Evolutionary conservation across 371 early-diverging fungal species (phyloP).

Genomic region (Lichtheimia corymbifera): DNA sequence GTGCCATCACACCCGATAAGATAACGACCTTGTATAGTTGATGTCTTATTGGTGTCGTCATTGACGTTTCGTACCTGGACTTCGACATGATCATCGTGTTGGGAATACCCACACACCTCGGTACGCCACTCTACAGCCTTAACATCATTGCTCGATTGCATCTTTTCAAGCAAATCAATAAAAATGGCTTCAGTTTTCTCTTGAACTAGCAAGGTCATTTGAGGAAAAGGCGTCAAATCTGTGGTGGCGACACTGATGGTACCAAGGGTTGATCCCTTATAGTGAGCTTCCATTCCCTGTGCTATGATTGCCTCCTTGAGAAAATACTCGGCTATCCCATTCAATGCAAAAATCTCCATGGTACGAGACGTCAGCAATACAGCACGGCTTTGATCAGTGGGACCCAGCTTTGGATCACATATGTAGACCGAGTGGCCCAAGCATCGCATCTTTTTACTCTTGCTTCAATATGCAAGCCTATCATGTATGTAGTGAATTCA

Average conservation of each 20-base stretch:
- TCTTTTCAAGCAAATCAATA: background rate
- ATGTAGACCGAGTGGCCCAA: slow-evolving; percentile 39
- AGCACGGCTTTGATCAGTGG: slow-evolving; percentile 45
- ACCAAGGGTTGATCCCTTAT: slow-evolving; percentile 17
- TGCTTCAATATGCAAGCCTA: background rate
- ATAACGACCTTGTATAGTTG: slow-evolving; percentile 20
- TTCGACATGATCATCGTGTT: slow-evolving; percentile 27
- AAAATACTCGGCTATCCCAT: slow-evolving; percentile 23
- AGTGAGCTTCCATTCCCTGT: slow-evolving; percentile 23
- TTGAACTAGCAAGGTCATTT: slow-evolving; percentile 34
- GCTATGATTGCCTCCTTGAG: slow-evolving; percentile 20
- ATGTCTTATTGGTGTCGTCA: background rate
- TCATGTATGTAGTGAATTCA: background rate
- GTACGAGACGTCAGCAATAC: slow-evolving; percentile 38
- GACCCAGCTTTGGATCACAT: slow-evolving; percentile 35
- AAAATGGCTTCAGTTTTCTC: slow-evolving; percentile 31
- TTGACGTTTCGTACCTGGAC: slow-evolving; percentile 10
- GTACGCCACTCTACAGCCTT: slow-evolving; percentile 29
- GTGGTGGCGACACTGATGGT: slow-evolving; percentile 2
- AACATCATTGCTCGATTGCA: background rate
- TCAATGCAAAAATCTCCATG: slow-evolving; percentile 24
- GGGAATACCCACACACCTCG: slow-evolving; percentile 26
- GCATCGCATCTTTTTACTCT: slow-evolving; percentile 16
- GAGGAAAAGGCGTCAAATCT: slow-evolving; percentile 28
- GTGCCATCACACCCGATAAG: slow-evolving; percentile 45